Conservation (phyloP, 2,329 filamentous ascomycete genomes). For the Neofusicoccum kwambonambiense region DNA sequence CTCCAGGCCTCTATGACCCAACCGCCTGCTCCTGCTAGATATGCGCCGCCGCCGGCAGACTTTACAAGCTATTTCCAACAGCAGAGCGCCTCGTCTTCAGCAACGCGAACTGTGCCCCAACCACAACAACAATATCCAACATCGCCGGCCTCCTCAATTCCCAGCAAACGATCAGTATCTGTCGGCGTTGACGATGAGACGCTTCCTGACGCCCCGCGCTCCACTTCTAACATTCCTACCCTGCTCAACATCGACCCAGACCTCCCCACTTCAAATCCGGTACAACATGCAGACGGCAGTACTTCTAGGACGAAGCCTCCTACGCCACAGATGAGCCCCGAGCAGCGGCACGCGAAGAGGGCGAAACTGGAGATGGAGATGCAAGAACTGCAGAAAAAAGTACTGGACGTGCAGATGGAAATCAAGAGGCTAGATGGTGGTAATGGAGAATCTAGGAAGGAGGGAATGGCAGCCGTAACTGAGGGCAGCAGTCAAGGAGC, state of each 20-base stretch:
- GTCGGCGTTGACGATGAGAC: conserved; percentile 1
- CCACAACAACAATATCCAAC: conserved; percentile 16
- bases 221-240: conserved; percentile 10
- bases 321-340: conserved; percentile 13
- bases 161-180: conserved; percentile 14
- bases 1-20: conserved; percentile 11
- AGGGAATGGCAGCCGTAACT: neutral
- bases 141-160: conserved; percentile 13
- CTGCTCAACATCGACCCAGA: conserved; percentile 15
- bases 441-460: neutral
- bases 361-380: conserved; percentile 14
- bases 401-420: conserved; percentile 14
- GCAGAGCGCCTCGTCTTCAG: neutral
- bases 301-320: neutral
- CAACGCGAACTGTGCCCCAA: conserved; percentile 1
- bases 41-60: conserved; percentile 11
- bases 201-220: conserved; percentile 8
- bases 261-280: neutral
- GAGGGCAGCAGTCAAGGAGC: neutral
- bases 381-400: conserved; percentile 10
- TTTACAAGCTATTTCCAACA: conserved; percentile 15
- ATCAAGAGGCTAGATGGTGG: conserved; percentile 3
- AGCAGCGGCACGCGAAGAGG: conserved; percentile 13
- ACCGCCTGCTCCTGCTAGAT: neutral
- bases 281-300: neutral